Base-by-base conservation (phyloP, 331 rosid species). In the Cydonia oblonga region DNA sequence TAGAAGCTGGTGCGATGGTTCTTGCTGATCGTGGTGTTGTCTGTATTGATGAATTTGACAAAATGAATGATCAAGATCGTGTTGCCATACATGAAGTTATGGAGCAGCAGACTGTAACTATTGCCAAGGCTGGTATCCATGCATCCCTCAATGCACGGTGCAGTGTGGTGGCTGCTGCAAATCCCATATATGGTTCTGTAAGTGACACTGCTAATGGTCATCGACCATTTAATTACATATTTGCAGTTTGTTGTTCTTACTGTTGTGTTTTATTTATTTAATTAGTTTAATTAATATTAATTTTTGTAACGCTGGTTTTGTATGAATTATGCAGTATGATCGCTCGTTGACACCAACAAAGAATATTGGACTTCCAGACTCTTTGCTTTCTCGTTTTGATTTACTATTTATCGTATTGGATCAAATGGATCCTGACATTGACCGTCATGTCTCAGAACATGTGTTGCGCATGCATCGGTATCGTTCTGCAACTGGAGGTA, bases 1-100 rank as follows among this genome's bases (percentile, higher is more conserved):
- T 95, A 56, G 99, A 95, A 87, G 99, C 99, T 73, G 99, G 99
- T 76, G 99, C 97, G 7, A 95, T 95, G 99, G 99, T 95, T 79
- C 97, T 95, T 73, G 99, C 97, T 66, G 97, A 95, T 82, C 87
- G 99, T 71, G 99, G 99, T 59, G 99, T 95, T 85, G 99, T 95
- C 79, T 91, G 97, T 84, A 95, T 95, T 87, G 99, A 95, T 79
- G 99, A 95, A 75, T 95, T 95, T 86, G 97, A 95, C 87, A 95
- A 95, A 85, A 95, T 95, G 99, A 95, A 95, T 71, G 99, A 95
- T 77, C 88, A 81, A 82, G 99, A 95, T 79, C 91, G 99, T 57
- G 99, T 95, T 59, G 99, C 99, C 64, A 95, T 95, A 80, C 99
- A 95, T 66, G 99, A 95, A 81, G 99, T 95, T 65, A 95, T 95